phyloP scores from a whole-genome alignment of 2,329 filamentous ascomycete genomes.

The Ceratocystis cacaofunesta region DNA sequence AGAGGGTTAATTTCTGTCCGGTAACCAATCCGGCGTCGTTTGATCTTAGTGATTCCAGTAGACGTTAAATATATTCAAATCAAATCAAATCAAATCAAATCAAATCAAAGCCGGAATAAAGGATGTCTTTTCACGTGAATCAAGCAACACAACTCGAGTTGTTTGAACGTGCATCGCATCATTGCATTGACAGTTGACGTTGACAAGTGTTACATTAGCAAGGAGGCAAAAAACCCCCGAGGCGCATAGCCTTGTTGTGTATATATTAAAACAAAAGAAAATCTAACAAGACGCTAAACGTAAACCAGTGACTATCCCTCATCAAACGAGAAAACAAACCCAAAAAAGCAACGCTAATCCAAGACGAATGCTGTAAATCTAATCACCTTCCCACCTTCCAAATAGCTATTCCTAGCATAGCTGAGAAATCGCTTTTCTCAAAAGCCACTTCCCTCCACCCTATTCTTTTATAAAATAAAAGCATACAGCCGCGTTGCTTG shows the following conservation, averaged over 20 bases:
- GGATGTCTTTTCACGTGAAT: no score
- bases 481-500: background rate
- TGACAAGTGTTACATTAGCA: background rate
- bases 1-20: no score
- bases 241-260: background rate
- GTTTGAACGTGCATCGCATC: no score
- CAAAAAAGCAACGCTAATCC: constrained; percentile 1
- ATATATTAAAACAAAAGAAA: background rate
- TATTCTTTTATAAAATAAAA: background rate
- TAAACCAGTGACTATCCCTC: background rate
- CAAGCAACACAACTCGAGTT: no score
- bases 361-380: background rate
- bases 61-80: no score
- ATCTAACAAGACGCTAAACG: background rate
- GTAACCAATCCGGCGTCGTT: no score
- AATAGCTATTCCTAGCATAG: background rate
- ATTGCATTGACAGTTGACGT: background rate
- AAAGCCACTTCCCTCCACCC: background rate
- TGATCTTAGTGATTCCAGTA: no score
- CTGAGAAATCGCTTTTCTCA: background rate
- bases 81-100: no score
- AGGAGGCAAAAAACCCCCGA: background rate
- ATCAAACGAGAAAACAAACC: background rate
- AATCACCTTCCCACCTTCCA: background rate
- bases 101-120: no score